phyloP scores from a whole-genome alignment of 2,329 filamentous ascomycete species.

The Stemphylium vesicarium region DNA sequence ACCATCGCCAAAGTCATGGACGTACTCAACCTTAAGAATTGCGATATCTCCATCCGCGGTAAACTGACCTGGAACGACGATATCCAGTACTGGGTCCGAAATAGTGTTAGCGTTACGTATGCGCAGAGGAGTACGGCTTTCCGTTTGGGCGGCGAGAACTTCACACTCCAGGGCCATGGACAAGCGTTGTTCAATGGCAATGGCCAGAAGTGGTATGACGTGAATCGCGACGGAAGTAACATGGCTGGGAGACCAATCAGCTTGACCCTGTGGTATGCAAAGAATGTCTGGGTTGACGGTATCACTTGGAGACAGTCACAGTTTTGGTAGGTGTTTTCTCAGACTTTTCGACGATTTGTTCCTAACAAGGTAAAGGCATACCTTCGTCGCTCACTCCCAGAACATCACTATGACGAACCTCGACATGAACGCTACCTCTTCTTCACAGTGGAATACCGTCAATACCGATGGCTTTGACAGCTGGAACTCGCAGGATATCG shows the following conservation, averaged over 20 bases:
- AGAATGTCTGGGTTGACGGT: slow-evolving; percentile 55
- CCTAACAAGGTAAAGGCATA: slow-evolving; percentile 40
- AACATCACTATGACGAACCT: slow-evolving; percentile 61
- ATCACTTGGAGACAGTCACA: slow-evolving; percentile 54
- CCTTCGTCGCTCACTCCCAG: slow-evolving; percentile 54
- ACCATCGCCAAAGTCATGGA: slow-evolving; percentile 40
- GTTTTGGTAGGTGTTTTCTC: slow-evolving; percentile 52
- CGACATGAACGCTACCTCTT: slow-evolving; percentile 58
- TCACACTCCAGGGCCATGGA: slow-evolving; percentile 31
- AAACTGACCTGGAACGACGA: slow-evolving; percentile 37
- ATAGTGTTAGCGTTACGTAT: slow-evolving; percentile 33
- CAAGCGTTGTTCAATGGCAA: slow-evolving; percentile 38
- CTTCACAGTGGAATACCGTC: slow-evolving; percentile 54
- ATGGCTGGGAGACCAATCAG: slow-evolving; percentile 55
- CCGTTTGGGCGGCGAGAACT: slow-evolving; percentile 33
- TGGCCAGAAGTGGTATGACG: slow-evolving; percentile 46
- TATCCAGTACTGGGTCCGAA: slow-evolving; percentile 34
- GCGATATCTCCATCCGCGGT: slow-evolving; percentile 35
- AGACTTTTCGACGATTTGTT: background rate
- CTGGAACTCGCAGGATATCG: slow-evolving; percentile 58
- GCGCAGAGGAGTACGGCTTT: slow-evolving; percentile 31
- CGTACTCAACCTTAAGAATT: slow-evolving; percentile 31
- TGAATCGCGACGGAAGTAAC: slow-evolving; percentile 52
- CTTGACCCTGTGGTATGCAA: slow-evolving; percentile 55
- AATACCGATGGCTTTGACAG: slow-evolving; percentile 61